A percentile compares a stretch with the other conserved stretches of the same genome.
Conservation (phyloP, 306 rosid genomes). For the Prinsepia uniflora region DNA sequence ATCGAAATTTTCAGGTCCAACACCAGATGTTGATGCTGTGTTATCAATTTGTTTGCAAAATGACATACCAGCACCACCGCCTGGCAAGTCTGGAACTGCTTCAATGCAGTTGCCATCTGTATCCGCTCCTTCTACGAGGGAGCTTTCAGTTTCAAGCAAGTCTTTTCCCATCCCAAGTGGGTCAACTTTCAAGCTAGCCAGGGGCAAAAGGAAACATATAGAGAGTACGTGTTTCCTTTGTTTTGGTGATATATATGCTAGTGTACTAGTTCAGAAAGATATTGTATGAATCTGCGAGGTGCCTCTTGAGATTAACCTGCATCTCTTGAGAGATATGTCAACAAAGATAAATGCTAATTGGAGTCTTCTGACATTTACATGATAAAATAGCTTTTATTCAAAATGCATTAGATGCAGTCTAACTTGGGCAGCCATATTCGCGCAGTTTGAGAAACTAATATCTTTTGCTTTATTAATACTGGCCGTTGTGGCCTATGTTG, state of each 20-base stretch:
- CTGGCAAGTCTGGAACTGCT: slow-evolving; percentile 43
- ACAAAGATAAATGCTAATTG: background rate
- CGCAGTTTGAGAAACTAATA: no score
- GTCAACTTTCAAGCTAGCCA: slow-evolving; percentile 49
- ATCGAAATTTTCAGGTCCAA: slow-evolving; percentile 66
- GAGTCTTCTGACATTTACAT: background rate
- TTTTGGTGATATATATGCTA: background rate
- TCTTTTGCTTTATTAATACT: background rate
- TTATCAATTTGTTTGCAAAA: slow-evolving; percentile 86
- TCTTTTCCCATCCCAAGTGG: slow-evolving; percentile 58
- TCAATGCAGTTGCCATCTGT: slow-evolving; percentile 40
- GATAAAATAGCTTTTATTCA: background rate
- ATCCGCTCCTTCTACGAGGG: slow-evolving; percentile 65
- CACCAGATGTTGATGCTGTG: slow-evolving; percentile 79
- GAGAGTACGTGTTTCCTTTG: slow-evolving; percentile 57
- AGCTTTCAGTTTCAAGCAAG: slow-evolving; percentile 82
- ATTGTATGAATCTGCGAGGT: background rate
- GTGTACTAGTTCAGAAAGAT: background rate
- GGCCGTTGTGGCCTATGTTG: background rate
- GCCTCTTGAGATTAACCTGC: background rate
- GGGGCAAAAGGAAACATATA: slow-evolving; percentile 66
- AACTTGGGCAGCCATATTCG: background rate
- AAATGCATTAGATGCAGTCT: background rate
- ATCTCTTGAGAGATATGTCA: background rate
- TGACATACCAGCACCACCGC: slow-evolving; percentile 48